phyloP scores from a whole-genome alignment of 2,329 filamentous ascomycete species.

The Neonectria faginata region DNA sequence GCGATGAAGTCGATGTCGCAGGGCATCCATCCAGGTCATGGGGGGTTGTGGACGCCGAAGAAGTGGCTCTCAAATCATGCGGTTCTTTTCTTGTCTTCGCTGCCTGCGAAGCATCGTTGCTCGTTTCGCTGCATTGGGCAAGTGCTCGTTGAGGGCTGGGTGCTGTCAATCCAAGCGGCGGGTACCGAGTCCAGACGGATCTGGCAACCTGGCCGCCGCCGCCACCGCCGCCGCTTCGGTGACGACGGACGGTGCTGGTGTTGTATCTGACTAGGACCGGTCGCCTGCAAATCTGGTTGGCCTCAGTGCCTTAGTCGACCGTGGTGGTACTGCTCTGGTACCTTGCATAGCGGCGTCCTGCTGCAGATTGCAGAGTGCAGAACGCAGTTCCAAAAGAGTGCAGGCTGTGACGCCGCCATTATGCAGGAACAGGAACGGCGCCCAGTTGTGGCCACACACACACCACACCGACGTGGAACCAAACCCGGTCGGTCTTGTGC shows the following conservation, averaged over 20 bases:
- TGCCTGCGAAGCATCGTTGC: slow-evolving; percentile 19
- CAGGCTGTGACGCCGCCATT: slow-evolving; percentile 39
- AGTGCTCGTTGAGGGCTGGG: slow-evolving; percentile 15
- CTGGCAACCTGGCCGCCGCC: background rate
- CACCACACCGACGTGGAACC: slow-evolving; percentile 32
- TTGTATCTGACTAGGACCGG: slow-evolving; percentile 33
- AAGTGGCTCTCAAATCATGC: slow-evolving; percentile 27
- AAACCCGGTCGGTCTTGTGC: slow-evolving; percentile 24
- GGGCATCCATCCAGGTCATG: slow-evolving; percentile 29
- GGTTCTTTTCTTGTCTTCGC: slow-evolving; percentile 14
- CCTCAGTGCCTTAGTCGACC: background rate
- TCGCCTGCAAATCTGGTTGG: slow-evolving; percentile 20
- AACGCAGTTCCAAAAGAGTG: slow-evolving; percentile 15
- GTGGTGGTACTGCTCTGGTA: slow-evolving; percentile 36
- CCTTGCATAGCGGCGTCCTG: slow-evolving; percentile 44
- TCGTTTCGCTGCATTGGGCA: slow-evolving; percentile 28
- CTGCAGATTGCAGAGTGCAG: slow-evolving; percentile 35
- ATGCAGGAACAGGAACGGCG: slow-evolving; percentile 47
- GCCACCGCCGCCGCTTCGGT: slow-evolving; percentile 1
- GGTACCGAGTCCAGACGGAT: slow-evolving; percentile 11
- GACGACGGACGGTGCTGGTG: slow-evolving; percentile 20
- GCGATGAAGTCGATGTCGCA: slow-evolving; percentile 21
- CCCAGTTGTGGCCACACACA: slow-evolving; percentile 38
- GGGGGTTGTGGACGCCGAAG: slow-evolving; percentile 29
- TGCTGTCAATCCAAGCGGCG: slow-evolving; percentile 13